Evolutionary conservation across 176 grass and related monocot genomes (phyloP).

Genomic region (Zoysia pacifica): DNA sequence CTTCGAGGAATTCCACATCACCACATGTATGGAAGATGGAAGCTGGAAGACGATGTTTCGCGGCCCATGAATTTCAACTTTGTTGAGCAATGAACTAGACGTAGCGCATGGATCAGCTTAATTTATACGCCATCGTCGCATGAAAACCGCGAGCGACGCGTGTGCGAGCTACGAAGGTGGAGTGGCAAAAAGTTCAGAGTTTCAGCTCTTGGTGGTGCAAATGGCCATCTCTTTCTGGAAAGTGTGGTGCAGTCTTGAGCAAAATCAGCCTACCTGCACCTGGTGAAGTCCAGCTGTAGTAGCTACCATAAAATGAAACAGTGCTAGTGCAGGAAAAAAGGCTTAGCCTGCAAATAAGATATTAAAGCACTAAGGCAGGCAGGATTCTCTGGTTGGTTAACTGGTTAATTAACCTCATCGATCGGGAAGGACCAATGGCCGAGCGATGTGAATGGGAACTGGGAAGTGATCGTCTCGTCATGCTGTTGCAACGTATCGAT

Average conservation of each 20-base stretch:
- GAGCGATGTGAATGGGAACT: neutral
- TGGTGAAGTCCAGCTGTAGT: slow-evolving; percentile 28
- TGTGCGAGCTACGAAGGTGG: slow-evolving; percentile 12
- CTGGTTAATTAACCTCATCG: neutral
- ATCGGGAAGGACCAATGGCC: neutral
- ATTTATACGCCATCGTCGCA: slow-evolving; percentile 23
- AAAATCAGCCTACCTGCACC: neutral
- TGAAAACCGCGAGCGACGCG: slow-evolving; percentile 23
- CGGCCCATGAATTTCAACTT: slow-evolving; percentile 16
- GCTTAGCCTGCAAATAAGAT: neutral
- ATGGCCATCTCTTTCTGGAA: slow-evolving; percentile 35
- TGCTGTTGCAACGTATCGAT: neutral
- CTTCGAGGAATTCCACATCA: slow-evolving; percentile 4
- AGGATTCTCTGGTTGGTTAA: neutral
- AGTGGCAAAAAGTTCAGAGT: neutral
- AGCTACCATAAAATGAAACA: neutral
- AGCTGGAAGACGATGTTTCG: neutral
- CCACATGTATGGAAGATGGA: neutral
- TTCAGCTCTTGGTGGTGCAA: neutral
- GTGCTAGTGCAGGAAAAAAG: neutral
- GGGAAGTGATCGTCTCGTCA: neutral
- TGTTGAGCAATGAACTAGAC: neutral
- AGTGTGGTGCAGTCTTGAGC: neutral
- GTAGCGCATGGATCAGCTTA: no score
- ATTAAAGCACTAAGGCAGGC: neutral